These are phyloP conservation scores for Penicillium longicatenatum DNA, from an alignment of 495 filamentous ascomycete species.

Conservation along the genomic window DNA sequence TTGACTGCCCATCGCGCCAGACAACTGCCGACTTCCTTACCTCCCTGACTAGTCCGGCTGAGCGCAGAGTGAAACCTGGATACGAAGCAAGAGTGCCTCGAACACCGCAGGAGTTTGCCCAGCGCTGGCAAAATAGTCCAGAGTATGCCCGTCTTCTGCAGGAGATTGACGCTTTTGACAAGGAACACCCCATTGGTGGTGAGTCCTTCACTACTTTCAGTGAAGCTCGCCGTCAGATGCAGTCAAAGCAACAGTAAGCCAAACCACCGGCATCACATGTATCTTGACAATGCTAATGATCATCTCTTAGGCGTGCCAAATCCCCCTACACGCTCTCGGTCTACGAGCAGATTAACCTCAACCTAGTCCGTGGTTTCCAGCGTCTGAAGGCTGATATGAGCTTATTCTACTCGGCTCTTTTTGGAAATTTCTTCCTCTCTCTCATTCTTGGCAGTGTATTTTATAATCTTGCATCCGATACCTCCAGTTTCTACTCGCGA, in stretches of 20 bases:
- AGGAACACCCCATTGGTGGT: slow-evolving; percentile 47
- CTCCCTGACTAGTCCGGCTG: slow-evolving; percentile 70
- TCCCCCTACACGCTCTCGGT: slow-evolving; percentile 42
- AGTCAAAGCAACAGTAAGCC: slow-evolving; percentile 19
- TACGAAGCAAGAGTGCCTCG: slow-evolving; percentile 67
- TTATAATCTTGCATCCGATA: slow-evolving; percentile 67
- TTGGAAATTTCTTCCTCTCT: slow-evolving; percentile 73
- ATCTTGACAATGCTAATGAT: neutral
- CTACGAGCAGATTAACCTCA: slow-evolving; percentile 39
- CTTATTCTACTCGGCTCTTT: slow-evolving; percentile 72
- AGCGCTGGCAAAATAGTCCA: slow-evolving; percentile 71
- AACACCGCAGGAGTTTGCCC: slow-evolving; percentile 76
- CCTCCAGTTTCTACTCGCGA: slow-evolving; percentile 73
- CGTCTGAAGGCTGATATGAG: slow-evolving; percentile 68
- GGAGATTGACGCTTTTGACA: slow-evolving; percentile 75
- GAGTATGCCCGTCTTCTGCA: slow-evolving; percentile 63
- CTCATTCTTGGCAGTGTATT: slow-evolving; percentile 83
- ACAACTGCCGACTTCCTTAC: slow-evolving; percentile 82
- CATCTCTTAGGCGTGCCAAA: slow-evolving; percentile 1
- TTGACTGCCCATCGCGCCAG: slow-evolving; percentile 70
- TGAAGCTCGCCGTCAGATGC: slow-evolving; percentile 25
- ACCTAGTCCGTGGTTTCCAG: slow-evolving; percentile 45
- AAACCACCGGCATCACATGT: neutral
- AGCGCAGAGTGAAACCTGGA: slow-evolving; percentile 63
- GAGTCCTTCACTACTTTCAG: slow-evolving; percentile 16